Conservation (phyloP, 306 rosid genomes). For the Amphicarpaea edgeworthii region DNA sequence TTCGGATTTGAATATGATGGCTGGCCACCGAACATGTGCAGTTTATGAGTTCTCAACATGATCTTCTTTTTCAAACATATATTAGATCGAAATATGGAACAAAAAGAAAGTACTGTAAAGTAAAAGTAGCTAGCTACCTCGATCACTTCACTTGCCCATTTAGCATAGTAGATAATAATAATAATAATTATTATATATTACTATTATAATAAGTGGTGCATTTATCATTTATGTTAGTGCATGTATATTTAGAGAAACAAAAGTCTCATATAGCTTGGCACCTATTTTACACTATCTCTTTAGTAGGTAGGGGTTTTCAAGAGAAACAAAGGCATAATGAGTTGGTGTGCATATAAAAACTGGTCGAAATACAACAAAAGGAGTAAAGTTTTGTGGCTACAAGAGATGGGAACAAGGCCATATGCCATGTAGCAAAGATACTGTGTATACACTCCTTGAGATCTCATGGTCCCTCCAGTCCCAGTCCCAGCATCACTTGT, state of each 20-base stretch:
- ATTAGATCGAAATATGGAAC: conserved; percentile 35
- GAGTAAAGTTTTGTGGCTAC: conserved; percentile 46
- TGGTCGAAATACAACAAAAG: conserved; percentile 26
- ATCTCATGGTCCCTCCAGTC: conserved; percentile 47
- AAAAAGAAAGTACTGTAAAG: conserved; percentile 30
- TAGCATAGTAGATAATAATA: conserved; percentile 15
- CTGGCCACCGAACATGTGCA: conserved; percentile 40
- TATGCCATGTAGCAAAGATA: conserved; percentile 55
- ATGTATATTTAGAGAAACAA: background rate
- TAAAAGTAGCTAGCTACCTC: conserved; percentile 2
- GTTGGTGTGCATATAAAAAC: conserved; percentile 37
- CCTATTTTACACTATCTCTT: background rate
- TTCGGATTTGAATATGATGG: conserved; percentile 49
- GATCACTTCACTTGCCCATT: conserved; percentile 25
- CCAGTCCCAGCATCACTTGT: conserved; percentile 5
- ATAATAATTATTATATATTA: conserved; percentile 1
- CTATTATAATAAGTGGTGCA: no score
- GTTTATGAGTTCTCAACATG: conserved; percentile 30
- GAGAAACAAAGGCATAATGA: conserved; percentile 43
- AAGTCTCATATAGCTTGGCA: conserved; percentile 25
- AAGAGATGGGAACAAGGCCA: conserved; percentile 52
- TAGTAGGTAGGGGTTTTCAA: conserved; percentile 45
- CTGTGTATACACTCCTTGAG: conserved; percentile 30
- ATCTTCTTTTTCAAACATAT: conserved; percentile 29
- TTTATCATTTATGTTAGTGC: background rate